Evolutionary conservation across 2,329 filamentous ascomycete species (phyloP), one percentile per base, ranked within the genome.

Genomic region (Ophiostoma perfectum): DNA sequence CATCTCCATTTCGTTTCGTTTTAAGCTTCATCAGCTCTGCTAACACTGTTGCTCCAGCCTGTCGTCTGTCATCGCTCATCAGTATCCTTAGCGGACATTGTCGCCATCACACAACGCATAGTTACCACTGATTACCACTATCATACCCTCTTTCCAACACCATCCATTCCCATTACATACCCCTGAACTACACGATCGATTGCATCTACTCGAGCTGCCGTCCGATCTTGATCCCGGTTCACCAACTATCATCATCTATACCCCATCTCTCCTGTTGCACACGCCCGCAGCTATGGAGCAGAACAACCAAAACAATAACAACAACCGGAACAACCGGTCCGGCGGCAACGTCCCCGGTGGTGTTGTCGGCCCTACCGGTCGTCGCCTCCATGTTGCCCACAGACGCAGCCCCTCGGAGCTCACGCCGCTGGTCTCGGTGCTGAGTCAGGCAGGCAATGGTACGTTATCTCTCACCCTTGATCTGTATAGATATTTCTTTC

Each of bases 361-460:
- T 12, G 85, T 85, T 75, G 84, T 88, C 78, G 93, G 92, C 74
- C 91, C 92, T 76, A 81, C 89, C 78, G 93, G 93, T 77, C 93
- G 94, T 78, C 90, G 93, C 78, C 87, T 98, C 78, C 93, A 98
- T 83, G 97, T 98, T 81, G 94, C 94, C 76, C 94, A 98, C 83
- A 90, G 94, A 78, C 90, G 94, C 80, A 97, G 93, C 82, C 95
- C 94, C 73, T 98, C 95, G 74, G 95, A 98, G 85, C 85, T 98
- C 80, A 98, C 94, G 70, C 95, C 94, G 73, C 83, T 98, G 80
- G 96, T 98, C 91, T 96, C 93, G 92, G 92, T 88, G 92, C 63
- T 64, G n/a, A 47, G 39, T 18, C 63, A 63, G 60, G 27, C 18
- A 60, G 39, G 38, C 16, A 41, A 63, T 42, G n/a, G 63, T 64